Percentiles rank a stretch among this genome's conserved stretches.
These are phyloP conservation scores for Parietichytrium sp. DNA, from an alignment of 108 stramenopile species.

Conservation along the genomic window DNA sequence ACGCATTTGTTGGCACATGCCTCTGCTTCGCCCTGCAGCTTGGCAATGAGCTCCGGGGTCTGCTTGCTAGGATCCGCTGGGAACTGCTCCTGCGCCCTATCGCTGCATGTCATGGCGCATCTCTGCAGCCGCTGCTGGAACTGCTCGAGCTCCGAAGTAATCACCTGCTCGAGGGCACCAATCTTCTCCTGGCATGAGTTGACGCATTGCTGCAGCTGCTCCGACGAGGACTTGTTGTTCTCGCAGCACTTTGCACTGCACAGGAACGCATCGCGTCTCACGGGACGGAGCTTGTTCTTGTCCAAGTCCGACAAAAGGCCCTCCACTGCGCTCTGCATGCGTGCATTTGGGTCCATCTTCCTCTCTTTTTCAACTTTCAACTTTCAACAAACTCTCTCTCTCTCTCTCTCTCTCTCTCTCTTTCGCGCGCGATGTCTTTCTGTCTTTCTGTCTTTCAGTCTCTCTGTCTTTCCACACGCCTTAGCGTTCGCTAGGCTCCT, in stretches of 20 bases:
- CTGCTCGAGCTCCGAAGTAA: constrained; percentile 17
- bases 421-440: too few species aligned
- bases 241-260: constrained; percentile 41
- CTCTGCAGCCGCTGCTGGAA: constrained; percentile 36
- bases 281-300: constrained; percentile 26
- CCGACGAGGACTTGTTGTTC: background rate
- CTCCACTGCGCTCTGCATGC: constrained; percentile 29
- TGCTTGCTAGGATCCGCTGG: constrained; percentile 2
- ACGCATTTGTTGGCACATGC: constrained; percentile 37
- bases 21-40: constrained; percentile 14
- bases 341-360: constrained; percentile 13
- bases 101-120: constrained; percentile 31
- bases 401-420: too few species aligned
- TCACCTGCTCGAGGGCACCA: background rate
- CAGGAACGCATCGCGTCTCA: constrained; percentile 17
- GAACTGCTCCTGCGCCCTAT: constrained; percentile 33
- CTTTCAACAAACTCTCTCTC: too few species aligned
- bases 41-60: constrained; percentile 32
- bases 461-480: too few species aligned
- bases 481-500: too few species aligned
- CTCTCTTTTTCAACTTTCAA: background rate
- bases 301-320: background rate
- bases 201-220: constrained; percentile 38
- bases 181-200: constrained; percentile 26
- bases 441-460: too few species aligned